Conservation (phyloP, 441 rosid species). For the Macaranga tanarius region DNA sequence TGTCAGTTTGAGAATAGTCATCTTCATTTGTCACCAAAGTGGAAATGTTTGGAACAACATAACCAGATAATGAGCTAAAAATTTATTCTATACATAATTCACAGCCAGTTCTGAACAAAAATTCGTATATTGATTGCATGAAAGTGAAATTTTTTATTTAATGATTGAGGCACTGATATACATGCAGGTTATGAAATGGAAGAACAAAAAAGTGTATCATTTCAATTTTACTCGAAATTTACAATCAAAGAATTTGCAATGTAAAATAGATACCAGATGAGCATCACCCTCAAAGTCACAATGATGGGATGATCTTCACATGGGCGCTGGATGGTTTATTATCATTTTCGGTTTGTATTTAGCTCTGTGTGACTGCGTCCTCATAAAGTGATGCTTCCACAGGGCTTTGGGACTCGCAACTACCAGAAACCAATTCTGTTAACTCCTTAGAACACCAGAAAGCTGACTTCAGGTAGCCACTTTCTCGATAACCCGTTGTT, state of each 20-base stretch:
- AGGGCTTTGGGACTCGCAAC: neutral
- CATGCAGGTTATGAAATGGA: no score
- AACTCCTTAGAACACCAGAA: conserved; percentile 11
- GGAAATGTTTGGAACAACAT: neutral
- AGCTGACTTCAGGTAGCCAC: conserved; percentile 42
- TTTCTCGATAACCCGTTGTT: conserved; percentile 42
- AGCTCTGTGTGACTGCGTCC: neutral
- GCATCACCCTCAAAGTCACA: neutral
- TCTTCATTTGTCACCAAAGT: neutral
- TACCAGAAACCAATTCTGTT: neutral
- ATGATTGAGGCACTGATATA: no score
- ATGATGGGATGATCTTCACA: conserved; percentile 4
- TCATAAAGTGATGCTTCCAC: neutral
- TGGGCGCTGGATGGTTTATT: neutral
- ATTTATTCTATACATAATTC: no score
- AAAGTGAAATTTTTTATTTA: no score
- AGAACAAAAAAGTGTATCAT: no score
- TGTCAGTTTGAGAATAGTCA: neutral
- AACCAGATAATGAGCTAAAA: neutral
- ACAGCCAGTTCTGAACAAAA: no score
- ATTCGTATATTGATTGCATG: no score
- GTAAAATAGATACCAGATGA: neutral
- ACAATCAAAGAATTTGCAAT: no score
- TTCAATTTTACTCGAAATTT: no score
- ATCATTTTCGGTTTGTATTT: neutral